Evolutionary conservation across 768 basidiomycete species (phyloP), one percentile per base, ranked within the genome.

Genomic region (Russula griseocarnosa): DNA sequence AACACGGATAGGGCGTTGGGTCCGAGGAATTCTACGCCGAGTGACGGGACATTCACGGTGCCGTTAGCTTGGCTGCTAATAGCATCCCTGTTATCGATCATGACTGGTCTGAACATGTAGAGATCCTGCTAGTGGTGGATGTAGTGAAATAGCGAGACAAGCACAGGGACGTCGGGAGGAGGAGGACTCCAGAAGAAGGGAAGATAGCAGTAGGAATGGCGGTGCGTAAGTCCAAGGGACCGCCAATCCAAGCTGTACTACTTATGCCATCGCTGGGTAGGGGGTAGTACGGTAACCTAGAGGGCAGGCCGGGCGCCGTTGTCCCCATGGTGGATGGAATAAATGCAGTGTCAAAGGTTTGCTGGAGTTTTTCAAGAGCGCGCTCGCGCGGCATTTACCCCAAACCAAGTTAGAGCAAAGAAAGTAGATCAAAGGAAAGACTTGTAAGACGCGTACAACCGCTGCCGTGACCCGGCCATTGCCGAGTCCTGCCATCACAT

Each of bases 11-110:
- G 67, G 16, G 70, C 61, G 24, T 52, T 49, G 5, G 73, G 69
- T 3, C 70, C 73, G 16, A 73, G 61, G 50, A 72, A 73, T n/a
- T 30, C 40, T 7, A 14, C 10, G n/a, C 47, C 59, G 1, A 44
- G 59, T 1, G 0, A 1, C 14, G 56, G 7, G 32, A 38, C 14
- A 22, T 47, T 47, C 22, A 47, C 16, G 16, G 38, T 40, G 38
- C 38, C 38, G 16, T 40, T 40, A 40, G 5, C 5, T 18, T 16
- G 38, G 38, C 38, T 40, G 5, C 38, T 6, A 18, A 40, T 40
- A 7, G 16, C 44, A 18, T 26, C 1, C 42, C 49, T 10, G 38
- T 22, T 30, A 46, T 32, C 36, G 44, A 47, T 8, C 13, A 7
- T 5, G 30, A n/a, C 5, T 16, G 3, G 13, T n/a, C 16, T 42